A percentile compares a stretch with the other conserved stretches of the same genome.
These are phyloP conservation scores for Boechera divaricarpa DNA, from an alignment of 345 rosid species.

Conservation along the genomic window DNA sequence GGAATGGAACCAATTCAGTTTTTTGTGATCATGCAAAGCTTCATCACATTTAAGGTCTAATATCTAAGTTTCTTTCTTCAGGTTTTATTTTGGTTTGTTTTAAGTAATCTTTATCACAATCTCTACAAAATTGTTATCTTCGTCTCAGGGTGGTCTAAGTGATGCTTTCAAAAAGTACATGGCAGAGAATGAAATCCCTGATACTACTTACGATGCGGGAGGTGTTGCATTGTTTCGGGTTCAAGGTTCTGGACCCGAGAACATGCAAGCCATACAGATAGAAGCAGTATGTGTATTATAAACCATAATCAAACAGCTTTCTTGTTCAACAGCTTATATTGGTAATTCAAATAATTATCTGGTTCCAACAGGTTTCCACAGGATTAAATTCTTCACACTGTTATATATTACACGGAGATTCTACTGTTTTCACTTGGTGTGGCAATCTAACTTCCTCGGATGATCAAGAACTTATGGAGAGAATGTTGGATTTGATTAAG, in stretches of 20 bases:
- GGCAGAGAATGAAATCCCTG: conserved; percentile 76
- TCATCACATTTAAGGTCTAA: conserved; percentile 82
- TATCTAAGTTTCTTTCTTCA: not conserved
- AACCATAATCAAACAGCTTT: conserved; percentile 1
- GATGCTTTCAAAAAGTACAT: conserved; percentile 79
- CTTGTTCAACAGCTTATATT: conserved; percentile 13
- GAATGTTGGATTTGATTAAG: conserved; percentile 97
- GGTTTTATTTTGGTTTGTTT: conserved; percentile 4
- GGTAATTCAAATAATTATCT: not conserved
- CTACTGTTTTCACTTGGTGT: conserved; percentile 87
- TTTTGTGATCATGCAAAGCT: conserved; percentile 87
- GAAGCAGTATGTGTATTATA: conserved; percentile 64
- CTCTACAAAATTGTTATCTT: not conserved
- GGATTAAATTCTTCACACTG: conserved; percentile 92
- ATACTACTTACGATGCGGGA: conserved; percentile 77
- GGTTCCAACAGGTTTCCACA: conserved; percentile 68
- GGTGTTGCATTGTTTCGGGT: conserved; percentile 84
- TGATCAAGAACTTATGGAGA: conserved; percentile 85
- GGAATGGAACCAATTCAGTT: conserved; percentile 93
- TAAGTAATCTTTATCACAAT: not conserved
- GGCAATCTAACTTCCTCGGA: conserved; percentile 82
- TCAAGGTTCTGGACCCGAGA: conserved; percentile 98
- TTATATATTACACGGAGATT: conserved; percentile 81
- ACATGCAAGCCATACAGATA: conserved; percentile 99
- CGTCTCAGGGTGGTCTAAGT: conserved; percentile 86